Percentiles rank a stretch among this genome's conserved stretches.
Conservation (phyloP, 2,329 filamentous ascomycete genomes). For the Acarospora socialis region DNA sequence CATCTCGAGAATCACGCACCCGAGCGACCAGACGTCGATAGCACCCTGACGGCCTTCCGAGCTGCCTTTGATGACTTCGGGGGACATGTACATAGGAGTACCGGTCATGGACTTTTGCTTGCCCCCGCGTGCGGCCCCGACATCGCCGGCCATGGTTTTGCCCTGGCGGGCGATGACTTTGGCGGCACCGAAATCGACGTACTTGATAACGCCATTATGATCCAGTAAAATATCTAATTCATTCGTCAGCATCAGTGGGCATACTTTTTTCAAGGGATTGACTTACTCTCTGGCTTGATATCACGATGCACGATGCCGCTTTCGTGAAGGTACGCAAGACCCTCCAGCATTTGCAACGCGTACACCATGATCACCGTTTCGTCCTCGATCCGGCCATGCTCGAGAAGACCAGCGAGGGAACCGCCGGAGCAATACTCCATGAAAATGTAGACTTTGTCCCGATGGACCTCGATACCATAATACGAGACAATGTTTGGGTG, state of each 20-base stretch:
- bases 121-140: constrained; percentile 16
- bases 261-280: too few species aligned
- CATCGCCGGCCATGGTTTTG: constrained; percentile 60
- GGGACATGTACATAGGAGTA: constrained; percentile 99
- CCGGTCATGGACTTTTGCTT: constrained; percentile 89
- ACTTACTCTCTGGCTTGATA: constrained; percentile 90
- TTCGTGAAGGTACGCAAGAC: constrained; percentile 84
- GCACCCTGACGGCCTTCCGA: constrained; percentile 67
- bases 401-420: constrained; percentile 73
- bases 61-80: constrained; percentile 90
- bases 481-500: constrained; percentile 98
- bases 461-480: constrained; percentile 93
- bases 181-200: constrained; percentile 94
- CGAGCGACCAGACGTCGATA: constrained; percentile 91
- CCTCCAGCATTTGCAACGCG: constrained; percentile 82
- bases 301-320: constrained; percentile 87
- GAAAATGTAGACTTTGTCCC: constrained; percentile 99
- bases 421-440: constrained; percentile 99
- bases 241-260: too few species aligned
- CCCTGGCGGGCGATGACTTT: constrained; percentile 93
- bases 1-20: constrained; percentile 96
- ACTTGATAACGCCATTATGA: constrained; percentile 97
- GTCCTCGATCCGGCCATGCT: constrained; percentile 94
- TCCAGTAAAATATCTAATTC: constrained; percentile 91
- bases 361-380: constrained; percentile 97